Base-by-base conservation (phyloP, 148 eudicot genomes). In the Chenopodium album region DNA sequence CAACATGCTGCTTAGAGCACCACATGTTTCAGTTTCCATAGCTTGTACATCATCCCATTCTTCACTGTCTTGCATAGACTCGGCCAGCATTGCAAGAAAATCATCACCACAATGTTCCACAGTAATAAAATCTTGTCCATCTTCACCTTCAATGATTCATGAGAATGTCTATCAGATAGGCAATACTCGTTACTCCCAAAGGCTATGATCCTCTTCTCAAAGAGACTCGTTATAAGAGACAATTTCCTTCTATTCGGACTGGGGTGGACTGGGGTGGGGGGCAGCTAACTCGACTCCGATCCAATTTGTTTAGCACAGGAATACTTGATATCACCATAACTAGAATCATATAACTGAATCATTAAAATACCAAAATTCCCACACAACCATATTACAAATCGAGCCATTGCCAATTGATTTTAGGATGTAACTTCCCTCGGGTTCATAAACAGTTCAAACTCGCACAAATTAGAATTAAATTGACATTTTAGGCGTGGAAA, bases 41-140 rank as follows among this genome's bases (percentile, higher is more conserved):
- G 92, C 97, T 85, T 94, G 95, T 63, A 92, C 66, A 88, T 96
- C 98, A 86, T 96, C 99, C 97, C 98, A 96, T 82, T 96, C 98
- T 87, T 96, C 99, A 78, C 76, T 82, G 73, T 83, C 91, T 90
- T 89, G 90, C 90, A 94, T 86, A 68, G 92, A 89, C 78, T 96
- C 98, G 64, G 97, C 98, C 86, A 96, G 86, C 84, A 93, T 85
- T 37, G 94, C 89, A 75, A 96, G 89, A 86, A 88, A 96, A 86
- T 96, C 98, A 88, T 96, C 99, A 65, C 98, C 98, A 77, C 99
- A 96, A 67, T 87, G 91, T 91, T 94, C 98, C 86, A 96, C 98
- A 7, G 91, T 88, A 86, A 96, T 87, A 78, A 96, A 96, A 77
- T 92, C 95, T 83, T 81, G 88, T 41, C 98, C 99, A 82, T 96